Percentiles rank a stretch among this genome's conserved stretches.
These are phyloP conservation scores for Spatholobus suberectus DNA, from an alignment of 306 rosid genomes.

Conservation along the genomic window DNA sequence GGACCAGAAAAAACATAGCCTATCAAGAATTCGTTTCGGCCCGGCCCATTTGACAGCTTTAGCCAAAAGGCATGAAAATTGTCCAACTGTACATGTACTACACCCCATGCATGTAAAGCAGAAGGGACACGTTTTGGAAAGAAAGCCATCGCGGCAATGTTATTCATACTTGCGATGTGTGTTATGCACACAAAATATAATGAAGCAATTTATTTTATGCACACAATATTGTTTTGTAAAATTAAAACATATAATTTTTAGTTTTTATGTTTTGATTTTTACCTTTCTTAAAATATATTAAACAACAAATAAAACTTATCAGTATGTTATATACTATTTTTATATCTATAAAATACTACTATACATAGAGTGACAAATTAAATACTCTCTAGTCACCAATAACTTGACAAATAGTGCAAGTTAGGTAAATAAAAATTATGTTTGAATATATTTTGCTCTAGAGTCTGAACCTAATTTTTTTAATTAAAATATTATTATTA, in stretches of 20 bases:
- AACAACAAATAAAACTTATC: background rate
- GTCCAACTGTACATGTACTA: slow-evolving; percentile 53
- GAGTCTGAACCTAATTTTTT: background rate
- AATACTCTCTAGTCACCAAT: background rate
- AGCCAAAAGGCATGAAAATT: slow-evolving; percentile 29
- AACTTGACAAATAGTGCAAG: background rate
- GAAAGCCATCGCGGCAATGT: slow-evolving; percentile 54
- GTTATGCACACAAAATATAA: background rate
- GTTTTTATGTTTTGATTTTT: background rate
- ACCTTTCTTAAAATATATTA: background rate
- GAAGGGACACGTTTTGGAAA: slow-evolving; percentile 51
- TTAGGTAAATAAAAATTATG: background rate
- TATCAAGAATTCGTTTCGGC: too few species aligned
- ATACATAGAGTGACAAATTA: background rate
- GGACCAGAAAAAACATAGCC: too few species aligned
- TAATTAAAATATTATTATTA: background rate
- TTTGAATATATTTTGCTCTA: background rate
- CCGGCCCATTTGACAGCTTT: too few species aligned
- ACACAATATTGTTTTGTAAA: too few species aligned
- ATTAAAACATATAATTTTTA: too few species aligned
- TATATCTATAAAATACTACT: background rate
- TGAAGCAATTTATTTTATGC: too few species aligned
- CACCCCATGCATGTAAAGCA: slow-evolving; percentile 41
- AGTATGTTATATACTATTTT: background rate
- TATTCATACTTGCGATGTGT: background rate